Percentiles rank a stretch among this genome's conserved stretches.
Conservation (phyloP, 1,284 basidiomycete species). For the Thelephora terrestris region DNA sequence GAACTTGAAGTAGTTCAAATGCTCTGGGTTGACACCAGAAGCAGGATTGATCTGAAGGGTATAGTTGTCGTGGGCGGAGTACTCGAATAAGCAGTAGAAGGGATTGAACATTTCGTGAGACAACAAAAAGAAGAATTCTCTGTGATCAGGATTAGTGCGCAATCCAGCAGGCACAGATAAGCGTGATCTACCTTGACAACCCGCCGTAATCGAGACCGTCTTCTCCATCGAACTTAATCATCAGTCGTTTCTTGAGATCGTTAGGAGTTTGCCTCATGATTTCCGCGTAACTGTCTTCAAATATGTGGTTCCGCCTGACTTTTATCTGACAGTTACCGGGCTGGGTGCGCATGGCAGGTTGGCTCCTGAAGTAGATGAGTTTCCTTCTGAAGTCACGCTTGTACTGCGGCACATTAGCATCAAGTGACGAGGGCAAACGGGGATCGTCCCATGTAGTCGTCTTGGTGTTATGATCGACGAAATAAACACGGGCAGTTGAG, state of each 20-base stretch:
- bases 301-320: conserved; percentile 84
- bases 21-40: conserved; percentile 96
- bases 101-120: conserved; percentile 99
- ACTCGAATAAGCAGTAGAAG: conserved; percentile 99
- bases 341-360: conserved; percentile 85
- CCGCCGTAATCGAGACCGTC: conserved; percentile 98
- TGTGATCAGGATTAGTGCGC: conserved; percentile 21
- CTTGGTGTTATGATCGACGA: conserved; percentile 93
- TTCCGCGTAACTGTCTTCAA: conserved; percentile 95
- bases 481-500: conserved; percentile 88
- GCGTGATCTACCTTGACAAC: conserved; percentile 66
- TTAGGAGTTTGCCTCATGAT: conserved; percentile 93
- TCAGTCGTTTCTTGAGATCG: conserved; percentile 92
- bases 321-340: conserved; percentile 96
- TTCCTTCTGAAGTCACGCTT: conserved; percentile 99
- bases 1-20: conserved; percentile 99
- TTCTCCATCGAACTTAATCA: conserved; percentile 99
- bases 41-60: conserved; percentile 98
- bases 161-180: neutral
- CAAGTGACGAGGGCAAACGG: conserved; percentile 70
- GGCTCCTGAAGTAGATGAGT: conserved; percentile 97
- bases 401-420: conserved; percentile 97
- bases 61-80: conserved; percentile 99
- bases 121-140: conserved; percentile 99
- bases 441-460: conserved; percentile 98